A percentile compares a stretch with the other conserved stretches of the same genome.
Evolutionary conservation across 768 basidiomycete species (phyloP).

Genomic region (Chalciporus pseudorubinellus): DNA sequence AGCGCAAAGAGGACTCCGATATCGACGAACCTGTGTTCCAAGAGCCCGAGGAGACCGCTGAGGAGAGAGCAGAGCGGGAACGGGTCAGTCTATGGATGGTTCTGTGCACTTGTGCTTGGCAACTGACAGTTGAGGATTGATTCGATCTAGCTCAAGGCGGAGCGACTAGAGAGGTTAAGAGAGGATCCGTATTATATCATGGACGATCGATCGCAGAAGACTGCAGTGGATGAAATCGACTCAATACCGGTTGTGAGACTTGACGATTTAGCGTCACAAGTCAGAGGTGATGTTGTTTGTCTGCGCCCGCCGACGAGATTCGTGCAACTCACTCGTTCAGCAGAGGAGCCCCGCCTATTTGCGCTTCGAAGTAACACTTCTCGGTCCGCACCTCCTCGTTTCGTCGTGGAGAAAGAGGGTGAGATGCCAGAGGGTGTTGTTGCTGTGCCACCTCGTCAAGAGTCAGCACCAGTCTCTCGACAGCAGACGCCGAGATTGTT

Average conservation of each 20-base stretch:
- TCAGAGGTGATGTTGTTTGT: constrained; percentile 26
- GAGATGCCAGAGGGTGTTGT: constrained; percentile 77
- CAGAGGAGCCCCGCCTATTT: constrained; percentile 41
- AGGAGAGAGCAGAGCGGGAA: constrained; percentile 59
- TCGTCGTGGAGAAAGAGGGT: constrained; percentile 71
- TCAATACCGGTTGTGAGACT: constrained; percentile 88
- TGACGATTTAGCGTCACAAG: constrained; percentile 62
- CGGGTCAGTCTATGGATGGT: constrained; percentile 46
- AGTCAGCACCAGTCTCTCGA: constrained; percentile 28
- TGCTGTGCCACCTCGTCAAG: constrained; percentile 16
- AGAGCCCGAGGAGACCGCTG: constrained; percentile 49
- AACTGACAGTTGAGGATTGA: constrained; percentile 5
- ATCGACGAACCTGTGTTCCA: constrained; percentile 38
- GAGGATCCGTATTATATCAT: constrained; percentile 93
- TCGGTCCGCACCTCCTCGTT: constrained; percentile 44
- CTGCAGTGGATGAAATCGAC: constrained; percentile 64
- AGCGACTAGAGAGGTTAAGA: constrained; percentile 68
- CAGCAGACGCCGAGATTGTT: constrained; percentile 25
- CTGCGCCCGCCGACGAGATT: not conserved
- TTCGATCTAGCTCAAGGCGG: constrained; percentile 67
- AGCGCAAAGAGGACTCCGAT: constrained; percentile 30
- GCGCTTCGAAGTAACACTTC: constrained; percentile 43
- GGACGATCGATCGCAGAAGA: constrained; percentile 50
- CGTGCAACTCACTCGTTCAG: constrained; percentile 27
- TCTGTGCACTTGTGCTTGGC: not conserved